Base-by-base conservation (phyloP, 192 early-diverging fungal genomes). In the Coemansia sp. region DNA sequence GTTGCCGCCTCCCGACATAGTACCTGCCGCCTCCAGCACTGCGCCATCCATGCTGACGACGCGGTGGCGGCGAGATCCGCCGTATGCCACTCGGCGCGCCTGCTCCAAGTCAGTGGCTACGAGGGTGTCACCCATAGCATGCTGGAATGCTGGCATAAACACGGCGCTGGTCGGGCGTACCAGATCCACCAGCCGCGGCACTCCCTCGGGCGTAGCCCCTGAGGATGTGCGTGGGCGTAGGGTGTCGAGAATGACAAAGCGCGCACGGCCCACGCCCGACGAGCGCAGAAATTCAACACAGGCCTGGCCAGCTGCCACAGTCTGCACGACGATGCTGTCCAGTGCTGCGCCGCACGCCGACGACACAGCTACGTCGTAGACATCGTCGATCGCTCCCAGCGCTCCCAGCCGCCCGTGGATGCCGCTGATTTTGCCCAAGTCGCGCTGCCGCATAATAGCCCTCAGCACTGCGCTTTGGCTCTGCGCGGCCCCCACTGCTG, bases 351-450 rank as follows among this genome's bases (percentile, higher is more conserved):
- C 85, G 53, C 93, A 97, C 0, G 94, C 91, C 3, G 95, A 98
- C 3, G 95, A 96, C 16, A 98, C 89, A 0, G 97, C 97, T 7
- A 98, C 90, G 76, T 98, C 98, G 66, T 95, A 99, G 74, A 89
- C 90, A 61, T 92, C 91, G 56, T 93, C 92, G 68, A 99, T 97
- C 1, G 92, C 89, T 27, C 96, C 98, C n/a, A 99, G 80, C 63
- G 94, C 91, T n/a, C 98, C 98, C 20, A 99, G 83, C 8, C 98
- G 89, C 47, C 91, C 91, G 67, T 90, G 85, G 47, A 95, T 90
- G 7, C 93, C 94, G 10, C 71, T 73, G 61, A 96, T 93, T 45
- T 85, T 75, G 0, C 92, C 94, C 30, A 84, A 75, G 47, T 92
- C 86, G 52, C 86, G 85, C 79, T 93, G 86, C 12, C 86, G 87